Evolutionary conservation across 495 filamentous ascomycete genomes (phyloP), one percentile per base, ranked within the genome.

Genomic region (Xylaria flabelliformis): DNA sequence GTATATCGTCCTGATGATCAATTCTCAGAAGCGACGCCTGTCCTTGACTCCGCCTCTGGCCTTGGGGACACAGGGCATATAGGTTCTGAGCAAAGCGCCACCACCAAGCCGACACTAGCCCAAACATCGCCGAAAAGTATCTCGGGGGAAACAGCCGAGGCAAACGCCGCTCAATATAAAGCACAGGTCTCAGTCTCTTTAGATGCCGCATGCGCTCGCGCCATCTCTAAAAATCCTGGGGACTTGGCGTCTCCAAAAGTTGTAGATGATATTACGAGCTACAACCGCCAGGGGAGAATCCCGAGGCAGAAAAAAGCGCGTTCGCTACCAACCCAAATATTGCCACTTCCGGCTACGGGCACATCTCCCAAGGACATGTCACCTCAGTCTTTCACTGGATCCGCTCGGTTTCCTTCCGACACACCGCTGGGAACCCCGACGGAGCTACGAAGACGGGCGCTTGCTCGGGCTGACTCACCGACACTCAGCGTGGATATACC

Each of bases 1-100:
- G 76, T 80, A 1, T 78, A 80, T 72, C 74, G 75, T 4, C 75
- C 75, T 2, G 71, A 73, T 21, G 70, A 41, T 21, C n/a, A 26
- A 41, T 50, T 19, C 21, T 67, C 65, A 9, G 29, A 17, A 32
- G 21, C 8, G 12, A 51, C 48, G 34, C 50, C 65, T 67, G 21
- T 56, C 13, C 9, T n/a, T 26, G 65, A 56, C 9, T 67, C 50
- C 5, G 4, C 34, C 12, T 56, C 36, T n/a, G 21, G 6, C 32
- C 10, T 17, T 44, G 34, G 42, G 12, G 36, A n/a, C 51, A 29
- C 34, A 39, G 26, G 21, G 6, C 55, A 50, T 12, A 36, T 7
- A 34, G 55, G 26, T 21, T 48, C 19, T 46, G 26, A 51, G 36
- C 39, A 44, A 19, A 39, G 5, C 21, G 13, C 67, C 3, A 4